Conservation (phyloP, 2,329 filamentous ascomycete genomes). For the Aspergillus terreus region DNA sequence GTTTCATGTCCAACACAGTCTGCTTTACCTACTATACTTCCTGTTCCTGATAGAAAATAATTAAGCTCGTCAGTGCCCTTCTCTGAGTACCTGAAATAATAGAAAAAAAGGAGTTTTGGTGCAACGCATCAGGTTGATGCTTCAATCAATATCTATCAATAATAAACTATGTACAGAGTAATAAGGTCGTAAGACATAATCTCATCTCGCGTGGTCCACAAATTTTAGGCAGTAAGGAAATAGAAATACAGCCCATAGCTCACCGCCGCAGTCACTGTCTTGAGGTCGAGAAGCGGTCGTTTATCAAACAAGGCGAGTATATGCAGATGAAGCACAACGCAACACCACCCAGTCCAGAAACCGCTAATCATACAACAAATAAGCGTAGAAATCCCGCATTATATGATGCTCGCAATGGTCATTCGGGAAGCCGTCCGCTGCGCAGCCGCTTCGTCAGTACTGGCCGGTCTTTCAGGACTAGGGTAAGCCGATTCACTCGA, state of each 20-base stretch:
- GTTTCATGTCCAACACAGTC: too few relatives aligned
- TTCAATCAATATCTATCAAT: neutral
- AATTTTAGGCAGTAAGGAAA: neutral
- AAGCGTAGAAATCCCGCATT: conserved; percentile 5
- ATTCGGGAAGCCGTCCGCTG: conserved; percentile 35
- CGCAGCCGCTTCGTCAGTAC: conserved; percentile 21
- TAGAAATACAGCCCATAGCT: conserved; percentile 4
- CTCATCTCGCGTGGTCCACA: conserved; percentile 18
- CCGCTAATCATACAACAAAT: too few relatives aligned
- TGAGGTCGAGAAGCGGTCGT: neutral
- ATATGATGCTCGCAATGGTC: conserved; percentile 47
- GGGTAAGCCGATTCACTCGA: conserved; percentile 17
- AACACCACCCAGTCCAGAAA: too few relatives aligned
- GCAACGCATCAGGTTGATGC: too few relatives aligned
- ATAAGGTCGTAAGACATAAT: conserved; percentile 12
- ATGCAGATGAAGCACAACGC: too few relatives aligned
- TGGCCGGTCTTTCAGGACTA: conserved; percentile 18
- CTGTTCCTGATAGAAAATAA: neutral
- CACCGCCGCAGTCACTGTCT: neutral
- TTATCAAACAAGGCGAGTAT: too few relatives aligned
- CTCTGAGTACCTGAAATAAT: too few relatives aligned
- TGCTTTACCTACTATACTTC: too few relatives aligned
- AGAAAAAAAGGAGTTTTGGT: neutral
- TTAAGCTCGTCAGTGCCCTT: neutral
- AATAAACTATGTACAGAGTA: conserved; percentile 6